phyloP scores from a whole-genome alignment of 2,329 filamentous ascomycete genomes.

The Neopestalotiopsis rosae region DNA sequence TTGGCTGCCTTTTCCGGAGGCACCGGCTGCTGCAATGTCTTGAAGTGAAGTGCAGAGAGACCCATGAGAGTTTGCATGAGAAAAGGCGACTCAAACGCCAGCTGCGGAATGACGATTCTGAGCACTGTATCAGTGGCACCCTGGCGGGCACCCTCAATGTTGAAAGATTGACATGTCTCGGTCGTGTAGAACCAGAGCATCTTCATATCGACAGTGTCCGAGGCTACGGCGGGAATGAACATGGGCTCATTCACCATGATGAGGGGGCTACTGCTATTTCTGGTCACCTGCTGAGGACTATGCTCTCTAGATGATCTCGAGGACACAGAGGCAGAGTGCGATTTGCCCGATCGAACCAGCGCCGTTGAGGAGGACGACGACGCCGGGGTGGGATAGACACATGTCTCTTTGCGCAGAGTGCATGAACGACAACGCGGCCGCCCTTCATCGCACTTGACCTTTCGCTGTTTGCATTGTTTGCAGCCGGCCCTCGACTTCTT shows the following conservation, averaged over 20 bases:
- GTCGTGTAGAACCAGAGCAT: slow-evolving; percentile 61
- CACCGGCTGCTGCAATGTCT: slow-evolving; percentile 44
- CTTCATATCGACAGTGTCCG: slow-evolving; percentile 52
- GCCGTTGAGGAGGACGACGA: slow-evolving; percentile 19
- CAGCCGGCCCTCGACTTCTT: slow-evolving; percentile 61
- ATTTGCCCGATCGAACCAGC: neutral
- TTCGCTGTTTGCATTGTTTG: slow-evolving; percentile 59
- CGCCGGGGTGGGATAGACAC: slow-evolving; percentile 46
- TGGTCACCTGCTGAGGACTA: neutral
- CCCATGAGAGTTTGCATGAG: slow-evolving; percentile 61
- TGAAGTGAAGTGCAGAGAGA: slow-evolving; percentile 55
- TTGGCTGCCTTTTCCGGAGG: slow-evolving; percentile 43
- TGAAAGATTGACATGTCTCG: slow-evolving; percentile 52
- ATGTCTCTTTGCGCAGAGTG: slow-evolving; percentile 51
- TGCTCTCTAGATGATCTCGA: slow-evolving; percentile 8
- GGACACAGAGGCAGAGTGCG: slow-evolving; percentile 4
- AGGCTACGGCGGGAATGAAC: slow-evolving; percentile 39
- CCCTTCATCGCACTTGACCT: slow-evolving; percentile 42
- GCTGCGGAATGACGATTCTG: slow-evolving; percentile 51
- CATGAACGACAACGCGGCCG: slow-evolving; percentile 57
- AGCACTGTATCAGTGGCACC: slow-evolving; percentile 48
- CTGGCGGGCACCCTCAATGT: slow-evolving; percentile 42
- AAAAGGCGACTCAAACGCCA: slow-evolving; percentile 58
- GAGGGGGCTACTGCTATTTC: neutral
- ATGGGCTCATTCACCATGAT: slow-evolving; percentile 40